A percentile compares a stretch with the other conserved stretches of the same genome.
Evolutionary conservation across 1,139 yeast species (phyloP).

Genomic region (Zygosaccharomyces pseudobailii): DNA sequence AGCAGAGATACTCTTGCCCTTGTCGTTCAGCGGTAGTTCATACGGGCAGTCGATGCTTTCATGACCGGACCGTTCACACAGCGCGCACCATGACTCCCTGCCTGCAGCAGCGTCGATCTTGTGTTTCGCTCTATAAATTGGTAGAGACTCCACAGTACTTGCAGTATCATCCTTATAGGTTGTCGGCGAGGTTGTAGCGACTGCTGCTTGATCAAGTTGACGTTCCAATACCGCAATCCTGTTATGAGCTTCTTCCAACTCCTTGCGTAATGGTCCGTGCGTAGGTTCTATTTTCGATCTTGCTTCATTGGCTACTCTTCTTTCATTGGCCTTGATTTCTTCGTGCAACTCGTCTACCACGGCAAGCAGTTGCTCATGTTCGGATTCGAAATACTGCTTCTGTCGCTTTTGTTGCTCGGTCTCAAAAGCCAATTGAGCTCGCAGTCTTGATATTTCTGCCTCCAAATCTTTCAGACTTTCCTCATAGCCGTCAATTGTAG

Average conservation of each 20-base stretch:
- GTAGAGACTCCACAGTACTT: slow-evolving; percentile 40
- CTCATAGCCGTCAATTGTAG: slow-evolving; percentile 32
- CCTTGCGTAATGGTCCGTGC: slow-evolving; percentile 25
- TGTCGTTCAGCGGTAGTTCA: slow-evolving; percentile 37
- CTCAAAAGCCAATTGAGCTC: slow-evolving; percentile 22
- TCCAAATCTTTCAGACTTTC: slow-evolving; percentile 21
- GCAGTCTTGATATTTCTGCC: slow-evolving; percentile 19
- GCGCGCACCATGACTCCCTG: slow-evolving; percentile 78
- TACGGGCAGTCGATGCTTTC: slow-evolving; percentile 83
- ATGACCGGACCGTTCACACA: slow-evolving; percentile 88
- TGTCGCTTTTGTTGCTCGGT: slow-evolving; percentile 23
- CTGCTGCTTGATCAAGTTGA: slow-evolving; percentile 6
- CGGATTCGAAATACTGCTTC: slow-evolving; percentile 28
- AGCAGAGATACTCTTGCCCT: slow-evolving; percentile 3
- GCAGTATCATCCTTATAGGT: slow-evolving; percentile 17
- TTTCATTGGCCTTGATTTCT: slow-evolving; percentile 30
- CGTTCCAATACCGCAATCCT: slow-evolving; percentile 15
- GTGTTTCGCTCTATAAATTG: slow-evolving; percentile 48
- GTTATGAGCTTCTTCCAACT: slow-evolving; percentile 16
- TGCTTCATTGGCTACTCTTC: slow-evolving; percentile 10
- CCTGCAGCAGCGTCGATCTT: slow-evolving; percentile 70
- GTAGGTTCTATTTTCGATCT: slow-evolving; percentile 12
- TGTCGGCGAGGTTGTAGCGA: slow-evolving; percentile 5
- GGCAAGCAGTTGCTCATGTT: slow-evolving; percentile 31
- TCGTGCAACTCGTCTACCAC: slow-evolving; percentile 32